Conservation (phyloP, 441 rosid genomes). For the Geranium incanum region DNA sequence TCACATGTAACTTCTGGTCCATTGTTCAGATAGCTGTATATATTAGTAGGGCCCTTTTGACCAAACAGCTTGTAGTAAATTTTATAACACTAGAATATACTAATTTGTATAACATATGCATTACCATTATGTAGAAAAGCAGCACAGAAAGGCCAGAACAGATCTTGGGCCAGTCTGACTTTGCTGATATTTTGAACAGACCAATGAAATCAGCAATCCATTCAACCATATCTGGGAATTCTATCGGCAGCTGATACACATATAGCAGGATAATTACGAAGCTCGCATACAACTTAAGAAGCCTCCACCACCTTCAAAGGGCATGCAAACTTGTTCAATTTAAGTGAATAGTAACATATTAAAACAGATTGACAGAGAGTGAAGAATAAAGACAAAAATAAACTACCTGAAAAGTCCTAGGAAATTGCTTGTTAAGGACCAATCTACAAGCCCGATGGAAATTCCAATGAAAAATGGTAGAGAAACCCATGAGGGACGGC, state of each 20-base stretch:
- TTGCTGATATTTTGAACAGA: conserved; percentile 63
- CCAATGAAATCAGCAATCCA: conserved; percentile 86
- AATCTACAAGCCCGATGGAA: conserved; percentile 93
- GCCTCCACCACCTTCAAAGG: conserved; percentile 93
- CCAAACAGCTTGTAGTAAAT: no score
- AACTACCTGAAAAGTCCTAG: conserved; percentile 93
- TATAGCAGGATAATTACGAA: conserved; percentile 78
- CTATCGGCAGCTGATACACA: conserved; percentile 74
- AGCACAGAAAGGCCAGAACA: conserved; percentile 73
- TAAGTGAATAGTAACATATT: conserved; percentile 20
- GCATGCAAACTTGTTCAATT: conserved; percentile 25
- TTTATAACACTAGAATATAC: no score
- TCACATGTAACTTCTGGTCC: no score
- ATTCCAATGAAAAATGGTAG: conserved; percentile 92
- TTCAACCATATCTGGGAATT: conserved; percentile 45
- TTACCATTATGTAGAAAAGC: conserved; percentile 77
- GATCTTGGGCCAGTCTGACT: conserved; percentile 68
- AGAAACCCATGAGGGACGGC: conserved; percentile 97
- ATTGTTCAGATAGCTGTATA: no score
- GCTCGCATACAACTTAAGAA: conserved; percentile 85
- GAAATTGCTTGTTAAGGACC: conserved; percentile 98
- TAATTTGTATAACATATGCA: conserved; percentile 15
- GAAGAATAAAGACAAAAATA: conserved; percentile 21
- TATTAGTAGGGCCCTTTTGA: no score
- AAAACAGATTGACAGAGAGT: conserved; percentile 17